Conservation (phyloP, 495 filamentous ascomycete genomes). For the Trichoderma gamsii region DNA sequence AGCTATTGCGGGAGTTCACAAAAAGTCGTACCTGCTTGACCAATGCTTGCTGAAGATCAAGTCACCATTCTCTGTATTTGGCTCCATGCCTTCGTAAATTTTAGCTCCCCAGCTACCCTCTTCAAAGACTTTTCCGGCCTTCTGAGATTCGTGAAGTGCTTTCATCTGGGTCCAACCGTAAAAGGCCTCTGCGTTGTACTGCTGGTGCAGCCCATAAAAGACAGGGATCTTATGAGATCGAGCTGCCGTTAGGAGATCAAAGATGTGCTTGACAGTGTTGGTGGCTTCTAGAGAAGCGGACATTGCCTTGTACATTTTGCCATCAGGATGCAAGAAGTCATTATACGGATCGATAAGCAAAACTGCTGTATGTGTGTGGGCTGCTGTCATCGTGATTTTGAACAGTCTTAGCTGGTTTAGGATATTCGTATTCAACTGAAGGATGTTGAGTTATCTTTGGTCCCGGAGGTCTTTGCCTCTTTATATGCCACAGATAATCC, state of each 20-base stretch:
- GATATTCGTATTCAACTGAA: no score
- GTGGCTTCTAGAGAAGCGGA: slow-evolving; percentile 19
- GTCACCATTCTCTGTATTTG: slow-evolving; percentile 23
- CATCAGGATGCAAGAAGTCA: slow-evolving; percentile 27
- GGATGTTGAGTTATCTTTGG: no score
- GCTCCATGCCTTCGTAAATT: slow-evolving; percentile 26
- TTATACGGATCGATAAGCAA: slow-evolving; percentile 28
- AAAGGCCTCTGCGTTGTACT: slow-evolving; percentile 20
- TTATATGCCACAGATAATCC: no score
- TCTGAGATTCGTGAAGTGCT: slow-evolving; percentile 18
- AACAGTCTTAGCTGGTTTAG: no score
- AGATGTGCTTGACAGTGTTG: slow-evolving; percentile 23
- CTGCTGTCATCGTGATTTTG: no score
- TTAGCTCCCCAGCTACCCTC: slow-evolving; percentile 26
- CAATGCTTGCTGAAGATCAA: slow-evolving; percentile 26
- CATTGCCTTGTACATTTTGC: slow-evolving; percentile 21
- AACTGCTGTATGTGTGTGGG: slow-evolving; percentile 19
- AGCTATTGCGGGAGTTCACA: background rate
- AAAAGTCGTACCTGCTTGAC: slow-evolving; percentile 20
- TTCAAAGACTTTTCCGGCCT: slow-evolving; percentile 21
- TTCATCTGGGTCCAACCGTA: slow-evolving; percentile 24
- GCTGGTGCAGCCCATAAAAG: slow-evolving; percentile 28
- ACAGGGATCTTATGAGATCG: slow-evolving; percentile 23
- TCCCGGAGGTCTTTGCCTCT: no score
- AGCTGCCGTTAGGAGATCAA: slow-evolving; percentile 21